A percentile compares a stretch with the other conserved stretches of the same genome.
phyloP scores from a whole-genome alignment of 768 basidiomycete genomes.

The Sarcodon sp. region DNA sequence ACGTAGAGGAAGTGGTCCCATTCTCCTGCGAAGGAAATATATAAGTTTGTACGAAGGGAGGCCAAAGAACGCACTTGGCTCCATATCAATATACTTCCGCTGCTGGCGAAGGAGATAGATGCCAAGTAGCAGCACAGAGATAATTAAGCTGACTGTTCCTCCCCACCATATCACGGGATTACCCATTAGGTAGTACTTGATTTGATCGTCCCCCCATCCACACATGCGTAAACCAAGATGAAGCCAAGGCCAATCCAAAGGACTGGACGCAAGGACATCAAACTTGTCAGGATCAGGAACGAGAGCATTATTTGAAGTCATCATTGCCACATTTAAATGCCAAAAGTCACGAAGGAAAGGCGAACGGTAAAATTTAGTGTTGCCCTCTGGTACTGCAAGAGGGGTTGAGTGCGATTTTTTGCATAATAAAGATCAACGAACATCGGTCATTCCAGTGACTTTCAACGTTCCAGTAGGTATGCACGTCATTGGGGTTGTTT shows the following conservation, averaged over 20 bases:
- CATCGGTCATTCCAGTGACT: slow-evolving; percentile 92
- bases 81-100: slow-evolving; percentile 87
- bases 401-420: background rate
- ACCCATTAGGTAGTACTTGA: slow-evolving; percentile 90
- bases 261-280: slow-evolving; percentile 89
- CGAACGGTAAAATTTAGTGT: slow-evolving; percentile 75
- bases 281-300: slow-evolving; percentile 97
- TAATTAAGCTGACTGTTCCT: slow-evolving; percentile 49
- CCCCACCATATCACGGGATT: slow-evolving; percentile 94
- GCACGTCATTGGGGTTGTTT: slow-evolving; percentile 64
- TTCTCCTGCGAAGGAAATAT: slow-evolving; percentile 37
- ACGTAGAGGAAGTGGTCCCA: slow-evolving; percentile 96
- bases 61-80: slow-evolving; percentile 45
- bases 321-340: slow-evolving; percentile 99
- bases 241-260: slow-evolving; percentile 89
- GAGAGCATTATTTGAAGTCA: slow-evolving; percentile 98
- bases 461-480: slow-evolving; percentile 98
- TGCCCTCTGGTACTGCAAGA: slow-evolving; percentile 65
- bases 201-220: slow-evolving; percentile 80
- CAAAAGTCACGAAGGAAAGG: slow-evolving; percentile 96
- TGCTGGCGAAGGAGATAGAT: slow-evolving; percentile 76
- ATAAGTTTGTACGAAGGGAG: background rate
- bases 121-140: slow-evolving; percentile 36
- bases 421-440: slow-evolving; percentile 28
- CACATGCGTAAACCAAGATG: slow-evolving; percentile 92